Percentiles rank a stretch among this genome's conserved stretches.
phyloP scores from a whole-genome alignment of 768 basidiomycete species.

The Gloeophyllum trabeum region DNA sequence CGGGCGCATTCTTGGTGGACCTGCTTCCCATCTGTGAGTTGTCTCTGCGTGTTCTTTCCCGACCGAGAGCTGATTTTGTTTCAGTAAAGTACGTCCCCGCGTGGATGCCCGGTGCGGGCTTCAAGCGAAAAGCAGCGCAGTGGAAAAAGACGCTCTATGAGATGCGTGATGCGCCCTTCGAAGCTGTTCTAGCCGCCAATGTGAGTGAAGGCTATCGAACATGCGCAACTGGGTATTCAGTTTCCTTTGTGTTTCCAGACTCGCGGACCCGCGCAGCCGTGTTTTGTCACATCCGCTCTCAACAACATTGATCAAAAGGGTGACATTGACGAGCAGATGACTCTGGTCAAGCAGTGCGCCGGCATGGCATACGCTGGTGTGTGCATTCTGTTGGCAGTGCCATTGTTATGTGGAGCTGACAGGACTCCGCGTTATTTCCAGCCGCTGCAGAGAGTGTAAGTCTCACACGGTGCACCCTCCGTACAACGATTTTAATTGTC shows the following conservation, averaged over 20 bases:
- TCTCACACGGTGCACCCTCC: not conserved
- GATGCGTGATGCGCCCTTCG: slow-evolving; percentile 6
- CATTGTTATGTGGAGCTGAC: not conserved
- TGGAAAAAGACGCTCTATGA: slow-evolving; percentile 2
- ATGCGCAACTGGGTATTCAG: too few relatives aligned
- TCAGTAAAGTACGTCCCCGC: slow-evolving; percentile 9
- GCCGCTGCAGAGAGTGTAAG: not conserved
- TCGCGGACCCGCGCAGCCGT: not conserved
- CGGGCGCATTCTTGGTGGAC: slow-evolving; percentile 7
- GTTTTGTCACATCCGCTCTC: not conserved
- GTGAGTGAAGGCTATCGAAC: too few relatives aligned
- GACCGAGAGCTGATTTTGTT: not conserved
- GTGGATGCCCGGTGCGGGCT: slow-evolving; percentile 11
- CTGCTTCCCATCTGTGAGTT: slow-evolving; percentile 5
- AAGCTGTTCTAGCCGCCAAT: not conserved
- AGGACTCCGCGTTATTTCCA: not conserved
- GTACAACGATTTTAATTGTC: not conserved
- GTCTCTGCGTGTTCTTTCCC: not conserved
- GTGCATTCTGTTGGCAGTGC: not conserved
- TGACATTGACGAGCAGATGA: not conserved
- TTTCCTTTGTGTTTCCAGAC: not conserved
- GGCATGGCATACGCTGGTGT: not conserved
- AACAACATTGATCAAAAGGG: not conserved
- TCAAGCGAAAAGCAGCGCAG: slow-evolving; percentile 3
- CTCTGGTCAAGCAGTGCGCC: not conserved